Evolutionary conservation across 2,329 filamentous ascomycete species (phyloP).

Genomic region (Neofusicoccum cordaticola): DNA sequence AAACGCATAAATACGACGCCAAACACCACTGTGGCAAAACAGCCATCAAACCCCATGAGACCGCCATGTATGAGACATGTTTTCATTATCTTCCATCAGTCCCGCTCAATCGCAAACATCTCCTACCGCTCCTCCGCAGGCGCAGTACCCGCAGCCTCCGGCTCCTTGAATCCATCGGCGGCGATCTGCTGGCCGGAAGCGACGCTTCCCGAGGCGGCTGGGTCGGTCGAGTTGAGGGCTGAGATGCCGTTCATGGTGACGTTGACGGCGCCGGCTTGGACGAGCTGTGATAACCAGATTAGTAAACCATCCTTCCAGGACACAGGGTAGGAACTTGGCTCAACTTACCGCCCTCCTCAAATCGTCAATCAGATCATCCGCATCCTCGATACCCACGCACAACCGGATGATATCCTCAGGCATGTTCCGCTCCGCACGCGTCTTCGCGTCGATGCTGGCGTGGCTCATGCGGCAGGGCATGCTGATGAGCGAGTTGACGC

Average conservation of each 20-base stretch:
- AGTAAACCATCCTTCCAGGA: conserved; percentile 6
- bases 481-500: conserved; percentile 96
- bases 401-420: conserved; percentile 95
- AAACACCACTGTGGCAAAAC: neutral
- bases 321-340: neutral
- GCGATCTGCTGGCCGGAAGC: conserved; percentile 13
- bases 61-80: neutral
- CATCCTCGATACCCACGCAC: conserved; percentile 95
- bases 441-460: conserved; percentile 95
- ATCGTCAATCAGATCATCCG: conserved; percentile 88
- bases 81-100: neutral
- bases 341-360: conserved; percentile 79
- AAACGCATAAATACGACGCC: neutral
- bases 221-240: conserved; percentile 44
- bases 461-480: conserved; percentile 99
- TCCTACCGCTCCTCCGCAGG: neutral
- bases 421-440: conserved; percentile 79
- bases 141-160: conserved; percentile 16
- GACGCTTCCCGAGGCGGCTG: neutral
- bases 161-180: conserved; percentile 15
- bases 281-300: conserved; percentile 50
- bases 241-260: conserved; percentile 81
- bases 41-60: neutral
- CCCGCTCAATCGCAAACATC: neutral
- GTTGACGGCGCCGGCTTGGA: conserved; percentile 89